These are phyloP conservation scores for Metschnikowia lunata DNA, from an alignment of 805 yeast species.

Conservation along the genomic window DNA sequence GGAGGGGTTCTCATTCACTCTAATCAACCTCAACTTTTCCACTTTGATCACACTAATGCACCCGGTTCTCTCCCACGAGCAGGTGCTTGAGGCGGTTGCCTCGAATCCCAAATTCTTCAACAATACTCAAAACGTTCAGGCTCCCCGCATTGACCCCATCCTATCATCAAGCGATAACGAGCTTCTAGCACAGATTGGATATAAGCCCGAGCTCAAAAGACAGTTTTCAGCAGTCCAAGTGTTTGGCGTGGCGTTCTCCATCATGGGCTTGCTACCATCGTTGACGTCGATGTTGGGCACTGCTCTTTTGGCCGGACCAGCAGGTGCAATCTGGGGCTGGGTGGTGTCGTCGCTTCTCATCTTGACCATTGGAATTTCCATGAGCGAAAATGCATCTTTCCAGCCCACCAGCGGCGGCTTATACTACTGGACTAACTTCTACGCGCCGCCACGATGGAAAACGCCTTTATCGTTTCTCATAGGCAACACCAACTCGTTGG, in stretches of 20 bases:
- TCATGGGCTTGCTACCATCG: slow-evolving; percentile 68
- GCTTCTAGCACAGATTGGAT: slow-evolving; percentile 55
- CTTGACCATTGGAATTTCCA: slow-evolving; percentile 52
- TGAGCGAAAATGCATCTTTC: slow-evolving; percentile 65
- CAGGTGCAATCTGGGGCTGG: slow-evolving; percentile 74
- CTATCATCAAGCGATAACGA: slow-evolving; percentile 21
- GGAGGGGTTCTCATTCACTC: no score
- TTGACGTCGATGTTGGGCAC: slow-evolving; percentile 52
- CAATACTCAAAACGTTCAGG: slow-evolving; percentile 28
- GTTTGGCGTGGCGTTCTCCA: slow-evolving; percentile 67
- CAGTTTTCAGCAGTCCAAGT: slow-evolving; percentile 58
- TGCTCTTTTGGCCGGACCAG: slow-evolving; percentile 61
- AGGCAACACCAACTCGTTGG: slow-evolving; percentile 66
- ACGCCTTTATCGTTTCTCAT: slow-evolving; percentile 36
- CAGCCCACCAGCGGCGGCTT: slow-evolving; percentile 76
- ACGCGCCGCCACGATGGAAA: slow-evolving; percentile 45
- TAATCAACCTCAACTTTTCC: not conserved
- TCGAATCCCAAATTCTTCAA: slow-evolving; percentile 24
- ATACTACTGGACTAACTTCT: slow-evolving; percentile 62
- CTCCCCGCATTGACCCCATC: slow-evolving; percentile 19
- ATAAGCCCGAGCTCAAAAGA: slow-evolving; percentile 63
- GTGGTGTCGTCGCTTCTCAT: slow-evolving; percentile 52
- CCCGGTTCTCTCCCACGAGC: slow-evolving; percentile 17
- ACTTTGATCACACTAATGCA: not conserved
- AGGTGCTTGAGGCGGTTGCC: slow-evolving; percentile 23